A percentile compares a stretch with the other conserved stretches of the same genome.
Conservation (phyloP, 164 flowering plant species). For the Nymphaea colorata region DNA sequence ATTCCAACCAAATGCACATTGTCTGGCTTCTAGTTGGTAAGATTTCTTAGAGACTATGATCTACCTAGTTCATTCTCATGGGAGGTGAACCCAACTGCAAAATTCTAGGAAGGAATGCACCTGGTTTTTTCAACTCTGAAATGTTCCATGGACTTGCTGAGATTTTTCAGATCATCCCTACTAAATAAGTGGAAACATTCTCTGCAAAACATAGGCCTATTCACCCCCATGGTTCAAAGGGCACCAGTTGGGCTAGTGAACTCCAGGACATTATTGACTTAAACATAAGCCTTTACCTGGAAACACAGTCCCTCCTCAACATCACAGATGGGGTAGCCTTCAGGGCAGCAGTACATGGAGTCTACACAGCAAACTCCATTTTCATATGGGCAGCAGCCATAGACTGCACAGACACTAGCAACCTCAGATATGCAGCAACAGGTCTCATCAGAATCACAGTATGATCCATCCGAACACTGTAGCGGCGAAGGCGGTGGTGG, state of each 20-base stretch:
- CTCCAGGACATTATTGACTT: neutral
- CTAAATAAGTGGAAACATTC: too few species aligned
- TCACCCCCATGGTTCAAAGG: too few species aligned
- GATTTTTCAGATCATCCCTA: neutral
- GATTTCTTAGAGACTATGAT: too few species aligned
- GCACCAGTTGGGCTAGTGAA: too few species aligned
- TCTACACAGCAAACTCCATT: constrained; percentile 69
- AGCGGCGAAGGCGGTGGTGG: constrained; percentile 46
- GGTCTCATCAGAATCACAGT: constrained; percentile 48
- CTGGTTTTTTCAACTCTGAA: neutral
- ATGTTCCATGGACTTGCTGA: neutral
- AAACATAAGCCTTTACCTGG: constrained; percentile 23
- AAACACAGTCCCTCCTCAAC: constrained; percentile 52
- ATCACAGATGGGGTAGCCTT: constrained; percentile 73
- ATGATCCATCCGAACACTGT: constrained; percentile 50
- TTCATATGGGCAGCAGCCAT: constrained; percentile 62
- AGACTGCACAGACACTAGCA: constrained; percentile 27
- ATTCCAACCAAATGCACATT: too few species aligned
- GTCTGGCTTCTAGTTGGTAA: too few species aligned
- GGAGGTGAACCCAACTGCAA: too few species aligned
- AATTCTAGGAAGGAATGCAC: neutral
- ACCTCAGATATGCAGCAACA: constrained; percentile 52
- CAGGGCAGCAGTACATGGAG: constrained; percentile 58
- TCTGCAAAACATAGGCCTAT: too few species aligned
- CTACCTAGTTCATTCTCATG: too few species aligned